These are phyloP conservation scores for Eucalyptus paniculata DNA, from an alignment of 345 rosid genomes.

Conservation along the genomic window DNA sequence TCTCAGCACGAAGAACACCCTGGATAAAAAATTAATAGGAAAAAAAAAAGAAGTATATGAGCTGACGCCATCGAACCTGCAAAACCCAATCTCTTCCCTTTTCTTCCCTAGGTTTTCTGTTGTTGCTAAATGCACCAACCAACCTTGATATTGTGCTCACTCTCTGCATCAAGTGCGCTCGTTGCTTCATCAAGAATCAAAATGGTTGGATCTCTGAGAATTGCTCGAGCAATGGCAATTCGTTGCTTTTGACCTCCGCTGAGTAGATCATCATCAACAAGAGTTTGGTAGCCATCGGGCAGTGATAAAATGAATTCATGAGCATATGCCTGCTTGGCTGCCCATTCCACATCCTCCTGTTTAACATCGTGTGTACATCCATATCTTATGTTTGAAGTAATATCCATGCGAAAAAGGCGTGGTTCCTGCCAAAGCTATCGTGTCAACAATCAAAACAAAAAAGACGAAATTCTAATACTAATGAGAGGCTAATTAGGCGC, in stretches of 20 bases:
- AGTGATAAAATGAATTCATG: slow-evolving; percentile 82
- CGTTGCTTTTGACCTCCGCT: slow-evolving; percentile 99
- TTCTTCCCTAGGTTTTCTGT: not conserved
- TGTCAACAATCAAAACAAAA: not conserved
- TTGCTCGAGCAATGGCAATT: slow-evolving; percentile 93
- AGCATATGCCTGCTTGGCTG: slow-evolving; percentile 89
- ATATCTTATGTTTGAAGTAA: slow-evolving; percentile 77
- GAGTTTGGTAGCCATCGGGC: slow-evolving; percentile 76
- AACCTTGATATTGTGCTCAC: slow-evolving; percentile 93
- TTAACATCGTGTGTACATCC: slow-evolving; percentile 57
- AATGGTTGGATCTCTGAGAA: slow-evolving; percentile 83
- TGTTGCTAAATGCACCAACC: not conserved
- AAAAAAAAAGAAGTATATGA: not conserved
- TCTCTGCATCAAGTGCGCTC: slow-evolving; percentile 94
- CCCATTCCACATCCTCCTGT: slow-evolving; percentile 78
- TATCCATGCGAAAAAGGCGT: slow-evolving; percentile 82
- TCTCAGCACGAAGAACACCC: slow-evolving; percentile 80
- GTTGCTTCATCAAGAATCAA: slow-evolving; percentile 97
- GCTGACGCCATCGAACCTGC: not conserved
- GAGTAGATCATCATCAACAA: slow-evolving; percentile 91
- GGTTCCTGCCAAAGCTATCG: slow-evolving; percentile 43
- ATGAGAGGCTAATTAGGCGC: not conserved
- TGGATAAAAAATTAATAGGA: slow-evolving; percentile 1
- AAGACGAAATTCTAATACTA: not conserved
- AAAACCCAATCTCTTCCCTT: not conserved